These are phyloP conservation scores for Noccaea caerulescens DNA, from an alignment of 345 rosid species.

Conservation along the genomic window DNA sequence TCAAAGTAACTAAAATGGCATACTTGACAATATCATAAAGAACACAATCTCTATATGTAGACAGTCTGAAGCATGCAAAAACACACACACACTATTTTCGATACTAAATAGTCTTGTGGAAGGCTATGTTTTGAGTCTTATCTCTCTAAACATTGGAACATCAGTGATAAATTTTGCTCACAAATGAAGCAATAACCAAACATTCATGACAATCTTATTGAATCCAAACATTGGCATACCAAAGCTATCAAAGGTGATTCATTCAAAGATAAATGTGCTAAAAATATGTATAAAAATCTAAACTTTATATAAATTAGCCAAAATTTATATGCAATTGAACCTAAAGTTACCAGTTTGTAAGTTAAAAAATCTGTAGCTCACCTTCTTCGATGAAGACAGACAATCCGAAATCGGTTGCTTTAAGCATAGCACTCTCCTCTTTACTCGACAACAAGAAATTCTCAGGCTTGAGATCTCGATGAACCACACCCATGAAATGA, in stretches of 20 bases:
- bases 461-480: slow-evolving; percentile 92
- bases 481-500: slow-evolving; percentile 90
- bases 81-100: background rate
- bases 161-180: background rate
- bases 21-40: background rate
- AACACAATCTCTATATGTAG: background rate
- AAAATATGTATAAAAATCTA: background rate
- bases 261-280: background rate
- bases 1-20: slow-evolving; percentile 4
- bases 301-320: background rate
- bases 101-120: background rate
- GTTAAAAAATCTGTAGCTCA: slow-evolving; percentile 11
- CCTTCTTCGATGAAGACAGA: slow-evolving; percentile 91
- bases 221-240: background rate
- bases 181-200: background rate
- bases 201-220: background rate
- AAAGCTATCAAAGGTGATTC: background rate
- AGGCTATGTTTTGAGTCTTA: background rate
- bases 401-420: slow-evolving; percentile 85
- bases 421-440: slow-evolving; percentile 66
- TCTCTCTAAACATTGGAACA: background rate
- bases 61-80: background rate
- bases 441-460: slow-evolving; percentile 77
- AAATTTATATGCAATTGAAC: background rate
- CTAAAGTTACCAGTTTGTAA: background rate